phyloP scores from a whole-genome alignment of 495 filamentous ascomycete species.

The Penicillium diatomitis region DNA sequence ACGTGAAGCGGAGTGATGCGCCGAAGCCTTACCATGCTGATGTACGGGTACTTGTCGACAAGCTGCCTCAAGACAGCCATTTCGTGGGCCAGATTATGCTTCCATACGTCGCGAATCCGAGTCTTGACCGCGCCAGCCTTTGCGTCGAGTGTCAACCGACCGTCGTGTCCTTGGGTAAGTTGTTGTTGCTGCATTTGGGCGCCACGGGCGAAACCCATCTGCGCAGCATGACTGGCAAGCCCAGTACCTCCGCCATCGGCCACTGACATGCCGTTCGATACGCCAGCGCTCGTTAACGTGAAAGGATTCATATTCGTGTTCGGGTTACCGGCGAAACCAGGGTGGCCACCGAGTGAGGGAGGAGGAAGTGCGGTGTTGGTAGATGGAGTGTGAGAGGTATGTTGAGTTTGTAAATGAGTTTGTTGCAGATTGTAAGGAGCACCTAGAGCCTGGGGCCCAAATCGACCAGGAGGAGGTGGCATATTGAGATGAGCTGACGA shows the following conservation, averaged over 20 bases:
- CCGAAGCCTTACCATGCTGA: slow-evolving; percentile 72
- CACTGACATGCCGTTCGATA: slow-evolving; percentile 44
- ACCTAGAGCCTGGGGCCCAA: slow-evolving; percentile 41
- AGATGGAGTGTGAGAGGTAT: slow-evolving; percentile 42
- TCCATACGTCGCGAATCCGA: slow-evolving; percentile 93
- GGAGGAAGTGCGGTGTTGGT: slow-evolving; percentile 49
- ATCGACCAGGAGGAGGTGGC: slow-evolving; percentile 40
- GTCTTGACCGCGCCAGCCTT: slow-evolving; percentile 46
- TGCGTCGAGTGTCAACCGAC: slow-evolving; percentile 31
- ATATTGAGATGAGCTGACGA: slow-evolving; percentile 12
- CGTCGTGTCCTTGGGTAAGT: slow-evolving; percentile 46
- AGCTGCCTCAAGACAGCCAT: slow-evolving; percentile 70
- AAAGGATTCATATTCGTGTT: slow-evolving; percentile 64
- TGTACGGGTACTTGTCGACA: slow-evolving; percentile 84
- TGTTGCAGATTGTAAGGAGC: slow-evolving; percentile 45
- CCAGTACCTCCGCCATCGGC: slow-evolving; percentile 65
- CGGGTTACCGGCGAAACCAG: slow-evolving; percentile 51
- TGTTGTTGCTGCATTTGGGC: slow-evolving; percentile 61
- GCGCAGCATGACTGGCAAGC: slow-evolving; percentile 79
- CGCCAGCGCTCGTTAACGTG: slow-evolving; percentile 41
- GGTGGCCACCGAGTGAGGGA: slow-evolving; percentile 49
- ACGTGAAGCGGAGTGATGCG: neutral
- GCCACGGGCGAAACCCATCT: slow-evolving; percentile 75
- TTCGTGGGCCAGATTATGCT: slow-evolving; percentile 81
- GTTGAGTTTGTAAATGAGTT: slow-evolving; percentile 42